phyloP scores from a whole-genome alignment of 805 yeast species.

The Saccharomycopsis fermentans region DNA sequence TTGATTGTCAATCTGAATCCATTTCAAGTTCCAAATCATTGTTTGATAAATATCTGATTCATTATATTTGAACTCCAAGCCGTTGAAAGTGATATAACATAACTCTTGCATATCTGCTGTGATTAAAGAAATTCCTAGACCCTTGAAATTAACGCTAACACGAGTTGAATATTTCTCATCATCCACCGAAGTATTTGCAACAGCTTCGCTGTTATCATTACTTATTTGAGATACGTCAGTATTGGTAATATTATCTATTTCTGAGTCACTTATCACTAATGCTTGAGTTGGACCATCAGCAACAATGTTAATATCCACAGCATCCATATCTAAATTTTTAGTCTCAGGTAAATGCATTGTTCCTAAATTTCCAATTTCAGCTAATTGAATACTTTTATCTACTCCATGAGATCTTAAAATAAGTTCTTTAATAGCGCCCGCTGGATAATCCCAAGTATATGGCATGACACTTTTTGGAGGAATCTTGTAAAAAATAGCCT shows the following conservation, averaged over 20 bases:
- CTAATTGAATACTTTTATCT: conserved; percentile 71
- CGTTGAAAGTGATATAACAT: conserved; percentile 72
- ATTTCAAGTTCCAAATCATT: conserved; percentile 68
- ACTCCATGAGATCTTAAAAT: conserved; percentile 61
- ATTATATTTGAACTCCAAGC: conserved; percentile 69
- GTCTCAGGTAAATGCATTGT: conserved; percentile 69
- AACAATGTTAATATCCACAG: conserved; percentile 81
- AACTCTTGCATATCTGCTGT: conserved; percentile 65
- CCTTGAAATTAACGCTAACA: conserved; percentile 60
- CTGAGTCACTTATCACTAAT: conserved; percentile 72
- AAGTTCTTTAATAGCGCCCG: conserved; percentile 75
- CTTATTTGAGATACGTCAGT: conserved; percentile 31
- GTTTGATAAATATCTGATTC: conserved; percentile 82
- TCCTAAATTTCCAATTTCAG: conserved; percentile 84
- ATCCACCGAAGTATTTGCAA: conserved; percentile 30
- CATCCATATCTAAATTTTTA: conserved; percentile 31
- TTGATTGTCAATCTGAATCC: conserved; percentile 94
- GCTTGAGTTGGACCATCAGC: conserved; percentile 96
- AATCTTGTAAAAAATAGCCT: conserved; percentile 69
- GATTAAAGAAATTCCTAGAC: conserved; percentile 79
- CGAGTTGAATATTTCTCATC: conserved; percentile 28
- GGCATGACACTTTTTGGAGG: conserved; percentile 96
- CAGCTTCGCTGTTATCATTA: conserved; percentile 37
- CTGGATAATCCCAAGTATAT: conserved; percentile 95
- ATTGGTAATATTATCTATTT: conserved; percentile 67